Percentiles rank a stretch among this genome's conserved stretches.
Evolutionary conservation across 1,284 basidiomycete genomes (phyloP).

Genomic region (Sanghuangporus weigelae): DNA sequence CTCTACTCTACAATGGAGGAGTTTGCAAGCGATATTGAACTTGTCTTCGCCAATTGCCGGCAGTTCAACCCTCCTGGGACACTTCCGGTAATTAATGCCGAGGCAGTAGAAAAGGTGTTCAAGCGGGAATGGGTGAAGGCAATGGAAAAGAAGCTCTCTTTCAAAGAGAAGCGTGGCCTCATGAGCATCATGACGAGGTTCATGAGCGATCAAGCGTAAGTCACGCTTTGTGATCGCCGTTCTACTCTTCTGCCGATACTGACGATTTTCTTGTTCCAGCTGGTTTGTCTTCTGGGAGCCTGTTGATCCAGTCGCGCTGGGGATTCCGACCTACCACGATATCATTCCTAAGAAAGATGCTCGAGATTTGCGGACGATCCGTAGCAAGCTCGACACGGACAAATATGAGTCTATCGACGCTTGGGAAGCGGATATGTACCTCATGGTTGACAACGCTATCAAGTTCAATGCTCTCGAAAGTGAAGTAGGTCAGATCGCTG

Average conservation of each 20-base stretch:
- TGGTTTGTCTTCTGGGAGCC: conserved; percentile 80
- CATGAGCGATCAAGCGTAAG: conserved; percentile 68
- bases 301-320: conserved; percentile 73
- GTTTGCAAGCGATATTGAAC: conserved; percentile 76
- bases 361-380: conserved; percentile 82
- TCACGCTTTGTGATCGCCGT: conserved; percentile 18
- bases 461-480: conserved; percentile 81
- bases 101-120: conserved; percentile 68
- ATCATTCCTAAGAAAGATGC: conserved; percentile 82
- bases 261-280: conserved; percentile 31
- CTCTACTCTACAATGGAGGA: conserved; percentile 78
- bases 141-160: conserved; percentile 69
- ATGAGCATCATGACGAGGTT: conserved; percentile 69
- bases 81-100: conserved; percentile 68
- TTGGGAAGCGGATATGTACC: conserved; percentile 76
- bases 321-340: conserved; percentile 81
- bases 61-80: conserved; percentile 85
- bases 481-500: conserved; percentile 62
- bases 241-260: conserved; percentile 7
- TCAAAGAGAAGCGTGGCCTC: conserved; percentile 79
- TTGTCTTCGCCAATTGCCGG: conserved; percentile 86
- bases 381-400: conserved; percentile 76
- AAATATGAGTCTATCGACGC: conserved; percentile 75
- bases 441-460: conserved; percentile 85
- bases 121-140: conserved; percentile 86